Evolutionary conservation across 225 moss, liverwort and hornwort genomes (phyloP).

Genomic region (Polytrichum commune): DNA sequence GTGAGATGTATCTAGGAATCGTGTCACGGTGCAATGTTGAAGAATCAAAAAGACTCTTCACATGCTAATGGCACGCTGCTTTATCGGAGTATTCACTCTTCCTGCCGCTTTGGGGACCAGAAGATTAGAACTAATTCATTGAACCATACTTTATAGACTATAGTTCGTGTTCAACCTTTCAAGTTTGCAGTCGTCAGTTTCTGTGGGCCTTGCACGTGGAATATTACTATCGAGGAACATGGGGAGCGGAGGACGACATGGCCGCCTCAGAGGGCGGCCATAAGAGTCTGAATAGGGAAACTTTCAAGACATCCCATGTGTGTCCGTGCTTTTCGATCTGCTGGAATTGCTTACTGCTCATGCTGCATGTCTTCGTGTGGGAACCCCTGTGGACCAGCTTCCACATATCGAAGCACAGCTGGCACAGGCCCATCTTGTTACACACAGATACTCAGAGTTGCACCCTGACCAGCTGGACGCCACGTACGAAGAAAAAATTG

Average conservation of each 20-base stretch:
- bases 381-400: conserved; percentile 63
- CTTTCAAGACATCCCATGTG: too few relatives aligned
- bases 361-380: conserved; percentile 61
- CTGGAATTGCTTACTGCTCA: conserved; percentile 54
- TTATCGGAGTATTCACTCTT: neutral
- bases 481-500: conserved; percentile 41
- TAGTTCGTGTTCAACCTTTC: too few relatives aligned
- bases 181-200: too few relatives aligned
- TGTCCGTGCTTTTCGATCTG: too few relatives aligned
- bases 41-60: neutral
- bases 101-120: neutral
- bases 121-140: too few relatives aligned
- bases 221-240: neutral
- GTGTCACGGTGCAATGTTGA: too few relatives aligned
- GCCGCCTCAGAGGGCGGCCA: too few relatives aligned
- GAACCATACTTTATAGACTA: too few relatives aligned
- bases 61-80: neutral
- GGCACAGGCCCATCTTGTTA: conserved; percentile 33
- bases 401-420: conserved; percentile 65
- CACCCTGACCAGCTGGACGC: conserved; percentile 39
- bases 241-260: too few relatives aligned
- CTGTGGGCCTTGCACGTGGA: neutral
- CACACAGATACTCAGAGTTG: conserved; percentile 33
- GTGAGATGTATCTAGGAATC: neutral
- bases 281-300: too few relatives aligned